Base-by-base conservation (phyloP, 2,329 filamentous ascomycete genomes). In the Esteya vermicola region DNA sequence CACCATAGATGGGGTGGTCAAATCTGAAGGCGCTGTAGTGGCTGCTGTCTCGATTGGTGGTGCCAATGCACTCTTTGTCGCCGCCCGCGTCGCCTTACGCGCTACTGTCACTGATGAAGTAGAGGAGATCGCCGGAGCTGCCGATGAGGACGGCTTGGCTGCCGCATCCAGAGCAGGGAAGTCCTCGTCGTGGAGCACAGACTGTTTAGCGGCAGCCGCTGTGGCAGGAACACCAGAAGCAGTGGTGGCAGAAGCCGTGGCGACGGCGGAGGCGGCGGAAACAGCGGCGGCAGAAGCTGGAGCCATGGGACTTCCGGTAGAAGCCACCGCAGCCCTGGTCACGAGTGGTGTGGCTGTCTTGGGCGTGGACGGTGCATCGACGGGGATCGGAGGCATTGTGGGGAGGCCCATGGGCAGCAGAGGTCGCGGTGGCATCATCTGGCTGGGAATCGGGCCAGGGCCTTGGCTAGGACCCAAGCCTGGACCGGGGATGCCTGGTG, bases 141-240 rank as follows among this genome's bases (percentile, higher is more conserved):
- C 31, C 32, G 62, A 58, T 33, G 55, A 54, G 9, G 62, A 58
- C 34, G 56, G 54, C 14, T 52, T 43, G 44, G 63, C 67, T 19
- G 62, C 56, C 9, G 68, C 59, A 44, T 70, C 63, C 6, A 79
- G 57, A 4, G 72, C 67, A 10, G 76, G 76, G 48, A 78, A 80
- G 47, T 80, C 75, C 48, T 78, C 73, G 20, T 76, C 70, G 43
- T 75, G 67, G 33, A 77, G 54, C 23, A 67, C 44, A 30, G 52
- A 45, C 38, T 50, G 57, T 23, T 50, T 51, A 1, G 13, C 18
- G 3, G 27, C 3, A 18, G 18, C 21, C 12, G 39, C n/a, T 7
- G n/a, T n/a, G n/a, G n/a, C n/a, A n/a, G n/a, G n/a, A n/a, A n/a
- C n/a, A n/a, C n/a, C n/a, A n/a, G 39, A 37, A 6, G 20, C 19